Base-by-base conservation (phyloP, 1,284 basidiomycete genomes). In the Malassezia brasiliensis region DNA sequence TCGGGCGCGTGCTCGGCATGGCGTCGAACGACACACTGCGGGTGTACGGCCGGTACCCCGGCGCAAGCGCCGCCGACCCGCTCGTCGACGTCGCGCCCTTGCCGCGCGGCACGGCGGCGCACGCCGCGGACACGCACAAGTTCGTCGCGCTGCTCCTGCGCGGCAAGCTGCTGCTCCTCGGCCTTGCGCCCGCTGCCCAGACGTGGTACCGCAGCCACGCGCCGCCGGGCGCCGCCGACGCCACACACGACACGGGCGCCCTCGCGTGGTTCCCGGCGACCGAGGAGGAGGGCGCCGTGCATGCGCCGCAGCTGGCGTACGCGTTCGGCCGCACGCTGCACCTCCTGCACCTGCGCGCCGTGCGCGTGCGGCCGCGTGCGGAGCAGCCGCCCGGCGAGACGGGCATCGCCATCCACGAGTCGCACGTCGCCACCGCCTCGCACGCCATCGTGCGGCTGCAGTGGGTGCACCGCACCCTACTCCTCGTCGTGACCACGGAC, bases 1-100 rank as follows among this genome's bases (percentile, higher is more conserved):
- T 99, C 2, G 91, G 94, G 17, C 91, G 89, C 69, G 86, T 98
- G 7, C 80, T 98, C 17, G 96, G 96, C 60, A 86, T 99, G 14
- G 90, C 94, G 52, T 91, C 90, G 9, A 86, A 87, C 39, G 94
- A 99, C 73, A 90, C 89, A 11, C 81, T 98, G 35, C 84, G 94
- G 14, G 88, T 99, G 59, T 81, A 96, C 5, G 94, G 94, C 0
- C 86, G 85, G 67, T 96, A 96, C 74, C 62, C 65, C 11, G 59
- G 61, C 12, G 53, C 59, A 36, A 61, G 62, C 35, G 57, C 62
- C 34, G 56, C 61, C 34, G 53, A 59, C 19, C 57, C 57, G 32
- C 56, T 96, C 20, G 80, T 96, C 34, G 81, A 83, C 2, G 85
- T 89, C 79, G 79, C 81, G 6, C 85, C 90, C 6, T 78, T 98